A percentile compares a stretch with the other conserved stretches of the same genome.
phyloP scores from a whole-genome alignment of 495 filamentous ascomycete genomes.

The Neurospora sp. region DNA sequence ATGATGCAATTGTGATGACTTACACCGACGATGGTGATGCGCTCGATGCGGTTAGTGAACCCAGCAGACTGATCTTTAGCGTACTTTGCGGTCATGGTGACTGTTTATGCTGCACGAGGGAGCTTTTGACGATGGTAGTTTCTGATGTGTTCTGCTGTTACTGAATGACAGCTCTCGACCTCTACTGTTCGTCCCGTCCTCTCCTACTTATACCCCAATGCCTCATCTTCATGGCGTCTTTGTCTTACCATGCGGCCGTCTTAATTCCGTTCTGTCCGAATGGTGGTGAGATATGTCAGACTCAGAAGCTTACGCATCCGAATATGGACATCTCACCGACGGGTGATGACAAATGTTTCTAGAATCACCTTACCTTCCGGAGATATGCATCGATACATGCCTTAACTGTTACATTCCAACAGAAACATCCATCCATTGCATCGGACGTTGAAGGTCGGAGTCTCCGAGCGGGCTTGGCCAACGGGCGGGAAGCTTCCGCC shows the following conservation, averaged over 20 bases:
- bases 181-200: background rate
- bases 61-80: conserved; percentile 16
- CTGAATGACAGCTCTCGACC: background rate
- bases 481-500: too few relatives aligned
- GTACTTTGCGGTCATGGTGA: background rate
- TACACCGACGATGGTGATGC: conserved; percentile 39
- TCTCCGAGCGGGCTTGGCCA: too few relatives aligned
- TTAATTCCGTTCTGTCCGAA: background rate
- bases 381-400: background rate
- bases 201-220: background rate
- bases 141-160: background rate
- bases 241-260: background rate
- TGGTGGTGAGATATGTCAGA: background rate
- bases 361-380: background rate
- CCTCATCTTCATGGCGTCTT: background rate
- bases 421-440: too few relatives aligned
- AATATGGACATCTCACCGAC: background rate
- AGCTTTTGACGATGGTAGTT: background rate
- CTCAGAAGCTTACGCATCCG: background rate
- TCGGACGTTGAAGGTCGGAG: too few relatives aligned
- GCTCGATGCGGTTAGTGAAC: conserved; percentile 27
- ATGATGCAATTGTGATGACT: conserved; percentile 6
- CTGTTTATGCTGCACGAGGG: background rate
- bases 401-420: too few relatives aligned
- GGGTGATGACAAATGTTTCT: background rate